Percentiles rank a stretch among this genome's conserved stretches.
These are phyloP conservation scores for Fusarium sp. DNA, from an alignment of 2,329 filamentous ascomycete genomes.

Conservation along the genomic window DNA sequence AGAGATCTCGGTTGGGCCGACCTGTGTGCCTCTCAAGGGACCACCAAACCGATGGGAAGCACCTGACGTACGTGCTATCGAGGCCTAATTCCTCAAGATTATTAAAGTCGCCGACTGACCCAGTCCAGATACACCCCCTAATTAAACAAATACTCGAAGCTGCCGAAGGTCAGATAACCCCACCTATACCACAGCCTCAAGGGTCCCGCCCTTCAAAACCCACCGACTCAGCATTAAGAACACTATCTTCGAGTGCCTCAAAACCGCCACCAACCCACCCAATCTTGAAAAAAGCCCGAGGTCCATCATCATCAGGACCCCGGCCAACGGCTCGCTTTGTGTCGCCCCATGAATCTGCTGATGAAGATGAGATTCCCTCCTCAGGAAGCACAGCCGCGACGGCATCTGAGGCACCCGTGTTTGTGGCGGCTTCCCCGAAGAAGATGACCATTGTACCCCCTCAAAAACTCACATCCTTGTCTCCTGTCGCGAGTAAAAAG, in stretches of 20 bases:
- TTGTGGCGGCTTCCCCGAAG: slow-evolving; percentile 46
- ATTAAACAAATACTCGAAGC: slow-evolving; percentile 49
- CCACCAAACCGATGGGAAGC: slow-evolving; percentile 67
- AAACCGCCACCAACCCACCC: slow-evolving; percentile 65
- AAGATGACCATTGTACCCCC: slow-evolving; percentile 38
- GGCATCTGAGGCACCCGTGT: slow-evolving; percentile 48
- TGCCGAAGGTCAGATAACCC: slow-evolving; percentile 31
- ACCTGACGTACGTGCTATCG: slow-evolving; percentile 57
- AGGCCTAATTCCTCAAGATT: slow-evolving; percentile 3
- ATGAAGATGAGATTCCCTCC: slow-evolving; percentile 58
- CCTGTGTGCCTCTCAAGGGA: slow-evolving; percentile 67
- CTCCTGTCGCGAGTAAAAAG: slow-evolving; percentile 59
- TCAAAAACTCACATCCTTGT: slow-evolving; percentile 61
- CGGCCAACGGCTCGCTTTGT: slow-evolving; percentile 72
- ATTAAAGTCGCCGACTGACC: slow-evolving; percentile 28
- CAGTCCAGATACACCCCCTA: slow-evolving; percentile 47
- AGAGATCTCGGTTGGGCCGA: slow-evolving; percentile 69
- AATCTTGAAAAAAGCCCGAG: slow-evolving; percentile 70
- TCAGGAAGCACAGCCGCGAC: slow-evolving; percentile 57
- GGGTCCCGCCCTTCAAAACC: slow-evolving; percentile 37
- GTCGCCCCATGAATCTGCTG: slow-evolving; percentile 64
- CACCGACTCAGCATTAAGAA: slow-evolving; percentile 41
- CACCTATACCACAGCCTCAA: slow-evolving; percentile 32
- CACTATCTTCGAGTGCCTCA: slow-evolving; percentile 57
- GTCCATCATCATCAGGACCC: slow-evolving; percentile 65